phyloP scores from a whole-genome alignment of 2,329 filamentous ascomycete species.

The Talaromyces sp. region DNA sequence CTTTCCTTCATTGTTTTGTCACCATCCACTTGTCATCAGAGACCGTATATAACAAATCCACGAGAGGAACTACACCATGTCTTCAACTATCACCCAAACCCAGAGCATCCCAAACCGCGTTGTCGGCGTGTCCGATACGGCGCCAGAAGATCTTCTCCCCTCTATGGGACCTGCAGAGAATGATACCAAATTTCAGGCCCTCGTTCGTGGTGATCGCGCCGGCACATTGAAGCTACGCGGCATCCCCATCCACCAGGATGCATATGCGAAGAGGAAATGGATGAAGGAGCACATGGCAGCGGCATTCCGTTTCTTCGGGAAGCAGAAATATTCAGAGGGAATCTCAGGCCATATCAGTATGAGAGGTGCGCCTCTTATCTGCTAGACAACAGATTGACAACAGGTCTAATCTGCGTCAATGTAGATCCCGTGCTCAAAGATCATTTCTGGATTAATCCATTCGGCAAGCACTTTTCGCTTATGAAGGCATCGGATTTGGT shows the following conservation, averaged over 20 bases:
- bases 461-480: slow-evolving; percentile 36
- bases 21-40: too few relatives aligned
- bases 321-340: slow-evolving; percentile 22
- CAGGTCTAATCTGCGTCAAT: neutral
- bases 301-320: slow-evolving; percentile 28
- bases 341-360: slow-evolving; percentile 38
- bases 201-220: slow-evolving; percentile 33
- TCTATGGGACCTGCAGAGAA: slow-evolving; percentile 11
- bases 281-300: slow-evolving; percentile 48
- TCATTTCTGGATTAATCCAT: slow-evolving; percentile 40
- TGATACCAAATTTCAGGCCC: slow-evolving; percentile 26
- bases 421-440: slow-evolving; percentile 34
- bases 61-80: slow-evolving; percentile 2
- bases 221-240: slow-evolving; percentile 34
- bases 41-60: too few relatives aligned
- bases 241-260: slow-evolving; percentile 37
- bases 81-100: slow-evolving; percentile 12
- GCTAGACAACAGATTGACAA: neutral
- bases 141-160: slow-evolving; percentile 1
- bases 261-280: slow-evolving; percentile 47
- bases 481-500: slow-evolving; percentile 41
- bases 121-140: slow-evolving; percentile 7
- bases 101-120: slow-evolving; percentile 1
- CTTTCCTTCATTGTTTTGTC: too few relatives aligned
- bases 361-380: slow-evolving; percentile 23